These are phyloP conservation scores for Daedaleopsis nitida DNA, from an alignment of 768 basidiomycete genomes.

Conservation along the genomic window DNA sequence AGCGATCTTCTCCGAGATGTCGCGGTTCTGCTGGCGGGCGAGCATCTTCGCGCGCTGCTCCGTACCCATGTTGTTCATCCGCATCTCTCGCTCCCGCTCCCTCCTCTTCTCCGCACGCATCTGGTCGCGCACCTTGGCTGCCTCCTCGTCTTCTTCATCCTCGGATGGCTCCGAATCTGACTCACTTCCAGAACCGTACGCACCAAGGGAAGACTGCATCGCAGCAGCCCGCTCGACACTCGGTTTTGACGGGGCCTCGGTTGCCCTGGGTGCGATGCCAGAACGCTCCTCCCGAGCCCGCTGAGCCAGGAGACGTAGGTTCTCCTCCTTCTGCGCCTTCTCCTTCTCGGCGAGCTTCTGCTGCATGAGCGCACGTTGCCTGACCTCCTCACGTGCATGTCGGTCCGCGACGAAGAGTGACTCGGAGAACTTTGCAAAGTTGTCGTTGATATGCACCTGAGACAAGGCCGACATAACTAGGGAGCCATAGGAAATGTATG, in stretches of 20 bases:
- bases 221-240: conserved; percentile 68
- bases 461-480: background rate
- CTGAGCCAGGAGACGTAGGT: conserved; percentile 89
- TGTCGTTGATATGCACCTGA: conserved; percentile 97
- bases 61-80: conserved; percentile 98
- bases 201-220: conserved; percentile 76
- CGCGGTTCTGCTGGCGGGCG: conserved; percentile 95
- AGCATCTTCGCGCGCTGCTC: conserved; percentile 96
- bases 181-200: conserved; percentile 81
- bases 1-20: conserved; percentile 99
- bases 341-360: conserved; percentile 97
- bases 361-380: conserved; percentile 96
- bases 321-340: conserved; percentile 96
- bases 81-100: conserved; percentile 95
- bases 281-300: conserved; percentile 93
- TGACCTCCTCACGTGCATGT: conserved; percentile 97
- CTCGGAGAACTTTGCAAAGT: conserved; percentile 99
- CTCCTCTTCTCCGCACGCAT: conserved; percentile 91
- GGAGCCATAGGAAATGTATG: background rate
- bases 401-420: conserved; percentile 93
- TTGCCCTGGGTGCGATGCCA: conserved; percentile 54
- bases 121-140: conserved; percentile 81
- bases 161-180: conserved; percentile 53
- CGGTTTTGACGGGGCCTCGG: conserved; percentile 47
- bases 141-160: conserved; percentile 77